phyloP scores from a whole-genome alignment of 257 asterid genomes.

The Handroanthus guayacan region DNA sequence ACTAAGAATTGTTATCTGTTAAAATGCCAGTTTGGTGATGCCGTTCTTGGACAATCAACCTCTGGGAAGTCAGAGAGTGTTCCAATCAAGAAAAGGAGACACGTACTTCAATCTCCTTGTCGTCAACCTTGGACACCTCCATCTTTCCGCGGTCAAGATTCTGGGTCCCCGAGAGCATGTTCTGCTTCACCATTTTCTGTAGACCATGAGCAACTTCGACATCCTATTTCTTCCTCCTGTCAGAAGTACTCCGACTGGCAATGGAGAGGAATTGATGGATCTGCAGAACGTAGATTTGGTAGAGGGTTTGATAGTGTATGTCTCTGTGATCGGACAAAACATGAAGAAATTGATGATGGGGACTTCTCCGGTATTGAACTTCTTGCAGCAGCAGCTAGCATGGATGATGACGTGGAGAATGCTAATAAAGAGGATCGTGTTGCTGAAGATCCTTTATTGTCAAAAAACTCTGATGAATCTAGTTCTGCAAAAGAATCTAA shows the following conservation, averaged over 20 bases:
- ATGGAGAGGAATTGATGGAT: constrained; percentile 35
- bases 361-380: constrained; percentile 88
- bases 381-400: constrained; percentile 83
- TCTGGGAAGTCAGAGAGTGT: constrained; percentile 54
- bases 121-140: constrained; percentile 42
- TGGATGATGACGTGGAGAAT: constrained; percentile 47
- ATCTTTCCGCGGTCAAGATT: constrained; percentile 38
- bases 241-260: constrained; percentile 42
- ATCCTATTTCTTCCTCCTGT: constrained; percentile 52
- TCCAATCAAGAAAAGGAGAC: constrained; percentile 77
- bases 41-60: constrained; percentile 44
- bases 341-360: constrained; percentile 43
- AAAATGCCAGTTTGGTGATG: constrained; percentile 56
- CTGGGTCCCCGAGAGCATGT: constrained; percentile 43
- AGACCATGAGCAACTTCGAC: constrained; percentile 43
- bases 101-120: constrained; percentile 52
- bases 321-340: constrained; percentile 36
- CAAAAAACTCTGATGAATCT: constrained; percentile 41
- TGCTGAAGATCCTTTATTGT: constrained; percentile 43
- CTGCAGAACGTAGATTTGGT: constrained; percentile 34
- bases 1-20: constrained; percentile 15
- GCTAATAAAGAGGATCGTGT: constrained; percentile 44
- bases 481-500: constrained; percentile 34
- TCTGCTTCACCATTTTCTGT: constrained; percentile 56
- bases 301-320: constrained; percentile 36